phyloP scores from a whole-genome alignment of 139 green algal species.

The Limnomonas spitsbergensis region DNA sequence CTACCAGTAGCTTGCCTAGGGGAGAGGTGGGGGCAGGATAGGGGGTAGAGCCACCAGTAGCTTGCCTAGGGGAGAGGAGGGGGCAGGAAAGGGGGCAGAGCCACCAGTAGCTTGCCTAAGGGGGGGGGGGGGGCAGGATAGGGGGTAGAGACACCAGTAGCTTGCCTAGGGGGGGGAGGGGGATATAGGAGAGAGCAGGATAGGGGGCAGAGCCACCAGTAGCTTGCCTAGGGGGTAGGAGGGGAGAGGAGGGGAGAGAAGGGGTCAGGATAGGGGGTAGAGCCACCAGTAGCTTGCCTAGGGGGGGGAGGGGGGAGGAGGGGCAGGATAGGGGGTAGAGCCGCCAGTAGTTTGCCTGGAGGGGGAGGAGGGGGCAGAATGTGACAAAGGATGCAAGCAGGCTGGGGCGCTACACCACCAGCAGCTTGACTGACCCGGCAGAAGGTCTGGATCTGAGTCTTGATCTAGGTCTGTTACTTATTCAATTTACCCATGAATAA shows the following conservation, averaged over 20 bases:
- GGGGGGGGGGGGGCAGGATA: no score
- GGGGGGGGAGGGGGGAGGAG: background rate
- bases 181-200: slow-evolving; percentile 43
- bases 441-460: no score
- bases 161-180: slow-evolving; percentile 22
- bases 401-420: slow-evolving; percentile 31
- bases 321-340: no score
- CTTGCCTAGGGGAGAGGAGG: background rate
- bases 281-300: background rate
- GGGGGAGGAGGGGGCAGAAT: no score
- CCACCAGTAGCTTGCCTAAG: slow-evolving; percentile 33
- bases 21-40: no score
- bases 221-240: slow-evolving; percentile 42
- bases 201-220: slow-evolving; percentile 31
- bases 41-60: no score
- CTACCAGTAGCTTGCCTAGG: slow-evolving; percentile 32
- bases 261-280: no score
- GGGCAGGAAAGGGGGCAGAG: slow-evolving; percentile 42
- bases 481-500: no score
- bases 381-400: no score
- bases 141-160: no score
- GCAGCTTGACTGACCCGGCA: slow-evolving; percentile 27
- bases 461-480: no score
- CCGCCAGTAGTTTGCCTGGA: no score
- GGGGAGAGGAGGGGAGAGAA: background rate